Conservation (phyloP, 139 green algal species). For the Monoraphidium neglectum region DNA sequence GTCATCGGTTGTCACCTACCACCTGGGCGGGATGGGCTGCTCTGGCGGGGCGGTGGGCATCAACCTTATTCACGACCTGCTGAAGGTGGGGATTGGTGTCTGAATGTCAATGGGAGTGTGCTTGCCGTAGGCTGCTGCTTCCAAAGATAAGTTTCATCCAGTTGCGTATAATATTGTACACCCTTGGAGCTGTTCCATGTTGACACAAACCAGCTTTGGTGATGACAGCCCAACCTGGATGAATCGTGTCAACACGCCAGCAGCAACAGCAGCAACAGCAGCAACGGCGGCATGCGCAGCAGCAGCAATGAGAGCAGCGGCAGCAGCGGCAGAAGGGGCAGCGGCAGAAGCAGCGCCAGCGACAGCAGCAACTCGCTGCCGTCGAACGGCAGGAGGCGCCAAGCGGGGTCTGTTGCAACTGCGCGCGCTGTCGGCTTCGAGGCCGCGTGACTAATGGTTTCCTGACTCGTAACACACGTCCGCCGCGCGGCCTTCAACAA, state of each 20-base stretch:
- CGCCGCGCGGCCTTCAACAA: not conserved
- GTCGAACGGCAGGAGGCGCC: not conserved
- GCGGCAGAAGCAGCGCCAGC: no score
- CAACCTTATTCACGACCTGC: slow-evolving; percentile 70
- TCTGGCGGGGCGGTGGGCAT: slow-evolving; percentile 69
- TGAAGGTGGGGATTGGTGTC: slow-evolving; percentile 35
- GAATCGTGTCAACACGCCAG: not conserved
- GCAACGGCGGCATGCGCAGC: no score
- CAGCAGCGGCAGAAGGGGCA: no score
- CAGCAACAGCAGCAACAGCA: not conserved
- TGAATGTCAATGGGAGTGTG: not conserved
- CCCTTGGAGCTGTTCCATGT: not conserved
- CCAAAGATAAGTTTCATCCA: not conserved
- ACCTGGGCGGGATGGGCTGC: slow-evolving; percentile 75
- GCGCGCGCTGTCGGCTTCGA: not conserved
- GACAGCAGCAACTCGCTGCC: no score
- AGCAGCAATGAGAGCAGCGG: no score
- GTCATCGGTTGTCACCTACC: slow-evolving; percentile 57
- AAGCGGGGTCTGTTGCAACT: not conserved
- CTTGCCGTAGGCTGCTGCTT: not conserved
- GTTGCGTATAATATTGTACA: not conserved
- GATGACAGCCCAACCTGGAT: not conserved
- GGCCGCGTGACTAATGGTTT: not conserved
- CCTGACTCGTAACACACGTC: not conserved
- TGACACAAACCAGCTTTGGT: no score